These are phyloP conservation scores for Solanum etuberosum DNA, from an alignment of 257 asterid genomes.

Conservation along the genomic window DNA sequence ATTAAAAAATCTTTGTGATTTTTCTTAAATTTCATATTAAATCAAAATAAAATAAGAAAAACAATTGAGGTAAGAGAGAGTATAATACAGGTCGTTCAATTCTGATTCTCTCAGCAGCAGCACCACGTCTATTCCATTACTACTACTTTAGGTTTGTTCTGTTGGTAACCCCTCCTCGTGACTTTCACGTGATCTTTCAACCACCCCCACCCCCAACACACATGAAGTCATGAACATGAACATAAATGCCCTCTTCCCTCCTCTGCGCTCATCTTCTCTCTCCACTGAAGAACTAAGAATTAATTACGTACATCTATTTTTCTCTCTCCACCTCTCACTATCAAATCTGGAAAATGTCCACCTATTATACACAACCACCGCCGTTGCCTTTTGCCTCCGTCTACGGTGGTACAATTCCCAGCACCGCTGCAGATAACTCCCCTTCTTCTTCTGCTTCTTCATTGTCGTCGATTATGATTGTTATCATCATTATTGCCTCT, in stretches of 20 bases:
- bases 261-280: conserved; percentile 2
- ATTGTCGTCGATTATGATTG: conserved; percentile 31
- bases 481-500: conserved; percentile 48
- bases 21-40: too few relatives aligned
- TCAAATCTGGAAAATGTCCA: conserved; percentile 24
- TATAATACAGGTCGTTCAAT: too few relatives aligned
- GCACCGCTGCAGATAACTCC: neutral
- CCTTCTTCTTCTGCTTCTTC: neutral
- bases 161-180: too few relatives aligned
- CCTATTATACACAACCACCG: neutral
- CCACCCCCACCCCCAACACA: too few relatives aligned
- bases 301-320: neutral
- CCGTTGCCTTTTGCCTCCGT: conserved; percentile 8
- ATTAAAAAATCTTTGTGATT: too few relatives aligned
- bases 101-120: too few relatives aligned
- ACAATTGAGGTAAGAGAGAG: too few relatives aligned
- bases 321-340: conserved; percentile 7
- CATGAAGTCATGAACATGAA: too few relatives aligned
- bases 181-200: too few relatives aligned
- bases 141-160: too few relatives aligned
- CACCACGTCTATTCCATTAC: too few relatives aligned
- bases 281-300: neutral
- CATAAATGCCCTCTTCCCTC: conserved; percentile 6
- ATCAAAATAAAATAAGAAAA: too few relatives aligned
- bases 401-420: conserved; percentile 2